Evolutionary conservation across 1,139 yeast species (phyloP).

Genomic region (Suhomyces anneliseae): DNA sequence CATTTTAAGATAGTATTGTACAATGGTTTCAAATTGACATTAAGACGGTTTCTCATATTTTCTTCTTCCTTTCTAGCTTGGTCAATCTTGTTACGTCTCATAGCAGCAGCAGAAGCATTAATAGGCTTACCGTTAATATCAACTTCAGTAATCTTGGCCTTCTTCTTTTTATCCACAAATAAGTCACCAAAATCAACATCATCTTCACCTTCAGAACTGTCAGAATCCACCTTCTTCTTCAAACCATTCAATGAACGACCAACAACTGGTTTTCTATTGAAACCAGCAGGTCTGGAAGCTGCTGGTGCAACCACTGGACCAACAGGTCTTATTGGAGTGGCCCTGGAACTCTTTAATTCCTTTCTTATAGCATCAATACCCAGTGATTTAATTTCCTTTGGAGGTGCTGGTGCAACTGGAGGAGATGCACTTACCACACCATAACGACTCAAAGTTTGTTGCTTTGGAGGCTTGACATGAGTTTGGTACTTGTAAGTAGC

Average conservation of each 20-base stretch:
- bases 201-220: slow-evolving; percentile 34
- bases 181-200: slow-evolving; percentile 43
- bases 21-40: slow-evolving; percentile 75
- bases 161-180: slow-evolving; percentile 38
- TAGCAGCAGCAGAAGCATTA: slow-evolving; percentile 14
- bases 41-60: slow-evolving; percentile 74
- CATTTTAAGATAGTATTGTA: slow-evolving; percentile 71
- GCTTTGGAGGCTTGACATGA: slow-evolving; percentile 30
- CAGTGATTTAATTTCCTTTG: slow-evolving; percentile 34
- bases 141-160: slow-evolving; percentile 38
- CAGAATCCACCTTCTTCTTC: slow-evolving; percentile 32
- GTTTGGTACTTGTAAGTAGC: slow-evolving; percentile 28
- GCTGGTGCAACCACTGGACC: slow-evolving; percentile 50
- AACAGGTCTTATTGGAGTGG: slow-evolving; percentile 16
- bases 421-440: slow-evolving; percentile 41
- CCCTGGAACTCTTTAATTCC: slow-evolving; percentile 32
- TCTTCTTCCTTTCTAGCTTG: slow-evolving; percentile 67
- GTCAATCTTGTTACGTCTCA: slow-evolving; percentile 19
- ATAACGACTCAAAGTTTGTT: slow-evolving; percentile 52
- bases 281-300: slow-evolving; percentile 84
- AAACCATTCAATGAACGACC: slow-evolving; percentile 41
- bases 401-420: slow-evolving; percentile 42
- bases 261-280: slow-evolving; percentile 47
- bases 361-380: slow-evolving; percentile 43
- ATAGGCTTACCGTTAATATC: slow-evolving; percentile 41